phyloP scores from a whole-genome alignment of 192 early-diverging fungal genomes.

The Lunasporangiospora selenospora region DNA sequence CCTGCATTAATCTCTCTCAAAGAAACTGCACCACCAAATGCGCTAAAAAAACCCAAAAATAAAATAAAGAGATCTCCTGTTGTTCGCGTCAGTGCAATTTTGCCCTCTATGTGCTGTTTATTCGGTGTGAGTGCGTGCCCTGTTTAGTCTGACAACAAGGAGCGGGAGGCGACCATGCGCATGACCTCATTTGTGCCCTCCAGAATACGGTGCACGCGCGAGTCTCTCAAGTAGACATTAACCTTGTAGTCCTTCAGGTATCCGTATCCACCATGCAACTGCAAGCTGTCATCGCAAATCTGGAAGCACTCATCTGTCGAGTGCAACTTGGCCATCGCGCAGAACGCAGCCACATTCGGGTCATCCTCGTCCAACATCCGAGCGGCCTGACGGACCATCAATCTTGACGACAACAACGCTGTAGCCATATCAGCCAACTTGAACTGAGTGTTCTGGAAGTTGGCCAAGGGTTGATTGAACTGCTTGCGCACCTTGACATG shows the following conservation, averaged over 20 bases:
- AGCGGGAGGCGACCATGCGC: slow-evolving; percentile 60
- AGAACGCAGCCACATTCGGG: slow-evolving; percentile 49
- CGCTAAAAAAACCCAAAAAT: too few species aligned
- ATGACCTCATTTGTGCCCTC: slow-evolving; percentile 71
- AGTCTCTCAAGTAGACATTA: slow-evolving; percentile 62
- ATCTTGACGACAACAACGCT: slow-evolving; percentile 49
- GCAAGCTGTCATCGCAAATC: slow-evolving; percentile 58
- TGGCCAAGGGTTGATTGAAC: slow-evolving; percentile 52
- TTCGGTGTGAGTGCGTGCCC: neutral
- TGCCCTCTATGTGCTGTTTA: neutral
- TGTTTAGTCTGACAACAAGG: slow-evolving; percentile 55
- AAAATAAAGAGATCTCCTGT: too few species aligned
- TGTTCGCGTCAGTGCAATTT: too few species aligned
- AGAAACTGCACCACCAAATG: too few species aligned
- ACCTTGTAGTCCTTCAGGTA: slow-evolving; percentile 68
- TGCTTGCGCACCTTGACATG: slow-evolving; percentile 62
- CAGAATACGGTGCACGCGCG: slow-evolving; percentile 65
- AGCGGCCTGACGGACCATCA: slow-evolving; percentile 56
- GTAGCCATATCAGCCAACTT: slow-evolving; percentile 66
- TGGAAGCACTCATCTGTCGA: slow-evolving; percentile 64
- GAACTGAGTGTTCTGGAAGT: slow-evolving; percentile 63
- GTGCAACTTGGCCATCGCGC: slow-evolving; percentile 65
- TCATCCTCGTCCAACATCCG: slow-evolving; percentile 53
- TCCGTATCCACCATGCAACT: slow-evolving; percentile 65
- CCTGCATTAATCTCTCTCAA: neutral